Evolutionary conservation across 768 basidiomycete species (phyloP), one percentile per base, ranked within the genome.

Genomic region (Suillus decipiens): DNA sequence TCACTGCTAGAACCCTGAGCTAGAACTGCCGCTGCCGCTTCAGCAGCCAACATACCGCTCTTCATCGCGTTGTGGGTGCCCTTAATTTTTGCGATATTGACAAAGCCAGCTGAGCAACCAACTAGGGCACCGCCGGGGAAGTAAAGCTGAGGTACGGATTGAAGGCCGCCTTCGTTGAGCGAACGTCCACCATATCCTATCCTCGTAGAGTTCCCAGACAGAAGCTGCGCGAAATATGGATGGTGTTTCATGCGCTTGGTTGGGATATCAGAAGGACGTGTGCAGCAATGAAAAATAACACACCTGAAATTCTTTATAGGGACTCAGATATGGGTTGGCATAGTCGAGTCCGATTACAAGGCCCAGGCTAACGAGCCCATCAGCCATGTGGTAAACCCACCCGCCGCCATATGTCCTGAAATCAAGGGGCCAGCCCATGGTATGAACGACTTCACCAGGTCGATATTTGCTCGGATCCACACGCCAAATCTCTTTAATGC

Each of bases 61-160:
- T 99, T 96, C 97, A 99, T 99, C 3, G 96, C 95, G 64, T 96
- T 99, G 73, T 99, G 97, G 0, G 96, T 96, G 15, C 96, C 96
- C 73, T 99, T 99, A 77, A 99, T 99, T 78, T 97, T 99, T 15
- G 96, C 90, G 12, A 97, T 84, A 77, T 99, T 99, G 64, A 99
- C 84, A 74, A 99, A 95, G 14, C 96, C 96, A 1, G 96, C 97
- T 0, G 94, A 90, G 77, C 96, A 98, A 0, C 96, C 97, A 43
- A 99, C 87, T 33, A 99, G 78, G 1, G 95, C 96, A 2, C 96
- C 96, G 1, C 97, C 96, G 0, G 97, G 97, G 77, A 95, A 99
- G 78, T 86, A 80, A 66, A 86, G 87, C 70, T 84, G 84, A 1
- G 97, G 97, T 22, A 99, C 83, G 36, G 92, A 92, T 74, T 99